A percentile compares a stretch with the other conserved stretches of the same genome.
These are phyloP conservation scores for Xylaria grammica DNA, from an alignment of 495 filamentous ascomycete species.

Conservation along the genomic window DNA sequence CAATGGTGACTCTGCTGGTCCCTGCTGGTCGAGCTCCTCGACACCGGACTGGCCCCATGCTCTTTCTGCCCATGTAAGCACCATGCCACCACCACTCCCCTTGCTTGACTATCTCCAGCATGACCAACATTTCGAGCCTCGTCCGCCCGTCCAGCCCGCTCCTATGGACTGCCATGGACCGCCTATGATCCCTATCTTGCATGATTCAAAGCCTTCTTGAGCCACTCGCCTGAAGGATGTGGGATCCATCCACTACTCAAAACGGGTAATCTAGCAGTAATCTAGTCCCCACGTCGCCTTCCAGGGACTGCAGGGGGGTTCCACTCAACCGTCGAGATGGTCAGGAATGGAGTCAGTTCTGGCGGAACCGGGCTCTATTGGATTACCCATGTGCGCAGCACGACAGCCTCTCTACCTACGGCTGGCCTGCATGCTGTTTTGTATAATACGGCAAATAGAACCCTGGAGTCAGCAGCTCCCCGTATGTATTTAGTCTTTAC, in stretches of 20 bases:
- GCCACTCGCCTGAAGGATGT: slow-evolving; percentile 11
- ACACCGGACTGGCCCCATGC: neutral
- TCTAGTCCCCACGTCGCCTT: slow-evolving; percentile 6
- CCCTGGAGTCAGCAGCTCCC: slow-evolving; percentile 8
- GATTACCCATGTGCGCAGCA: slow-evolving; percentile 13
- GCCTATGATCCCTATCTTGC: slow-evolving; percentile 21
- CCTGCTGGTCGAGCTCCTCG: neutral
- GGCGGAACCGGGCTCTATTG: slow-evolving; percentile 19
- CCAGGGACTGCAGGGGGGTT: neutral
- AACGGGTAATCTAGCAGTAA: neutral
- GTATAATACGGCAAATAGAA: neutral
- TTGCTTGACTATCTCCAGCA: slow-evolving; percentile 6
- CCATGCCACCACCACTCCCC: neutral
- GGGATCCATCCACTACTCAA: slow-evolving; percentile 4
- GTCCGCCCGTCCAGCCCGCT: slow-evolving; percentile 5
- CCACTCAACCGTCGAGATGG: slow-evolving; percentile 19
- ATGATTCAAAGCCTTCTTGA: slow-evolving; percentile 21
- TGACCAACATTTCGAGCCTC: slow-evolving; percentile 22
- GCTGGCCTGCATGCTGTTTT: neutral
- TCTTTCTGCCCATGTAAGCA: neutral
- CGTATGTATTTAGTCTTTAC: neutral
- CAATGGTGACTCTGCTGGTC: neutral
- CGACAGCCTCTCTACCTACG: slow-evolving; percentile 18
- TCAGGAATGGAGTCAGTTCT: slow-evolving; percentile 24
- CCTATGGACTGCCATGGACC: no score